Evolutionary conservation across 768 basidiomycete genomes (phyloP), one percentile per base, ranked within the genome.

Genomic region (Jaapia argillacea): DNA sequence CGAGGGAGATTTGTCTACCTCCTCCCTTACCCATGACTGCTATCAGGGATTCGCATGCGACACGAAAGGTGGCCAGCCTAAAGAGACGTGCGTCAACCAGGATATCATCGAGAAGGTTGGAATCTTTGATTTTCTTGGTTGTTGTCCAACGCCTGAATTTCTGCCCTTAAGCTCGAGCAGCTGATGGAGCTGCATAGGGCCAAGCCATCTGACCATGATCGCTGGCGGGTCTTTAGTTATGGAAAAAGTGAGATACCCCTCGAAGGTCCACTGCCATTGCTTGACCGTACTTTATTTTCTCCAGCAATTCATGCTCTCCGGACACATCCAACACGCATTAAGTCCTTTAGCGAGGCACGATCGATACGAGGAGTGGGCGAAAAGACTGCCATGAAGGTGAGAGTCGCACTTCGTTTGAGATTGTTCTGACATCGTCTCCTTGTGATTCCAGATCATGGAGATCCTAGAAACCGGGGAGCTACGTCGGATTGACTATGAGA

Each of bases 381-480:
- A 24, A 89, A 83, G 60, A 89, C 87, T 0, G 85, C 84, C 3
- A 54, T 64, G 22, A 90, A 91, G 71, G 88, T 71, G 18, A 60
- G 51, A n/a, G 26, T 38, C 16, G 18, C 7, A 10, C 14, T 7
- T 6, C 35, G 35, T 45, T 16, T 10, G 21, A 23, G 12, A 13
- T 21, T 40, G 18, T 20, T 27, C 24, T 38, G 13, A 28, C 21
- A n/a, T n/a, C n/a, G n/a, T n/a, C n/a, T n/a, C n/a, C n/a, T n/a
- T n/a, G n/a, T n/a, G n/a, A n/a, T 7, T 21, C 7, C 44, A 89
- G 87, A 86, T 90, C 42, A 77, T 77, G 69, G 88, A 91, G 58
- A 88, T 91, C 23, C 53, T 89, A 21, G 56, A 78, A 45, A 89
- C 87, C 0, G 88, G 88, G 0, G 63, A 71, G n/a, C 66, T 89